A percentile compares a stretch with the other conserved stretches of the same genome.
These are phyloP conservation scores for Diplosphaera chodatii DNA, from an alignment of 139 green algal genomes.

Conservation along the genomic window DNA sequence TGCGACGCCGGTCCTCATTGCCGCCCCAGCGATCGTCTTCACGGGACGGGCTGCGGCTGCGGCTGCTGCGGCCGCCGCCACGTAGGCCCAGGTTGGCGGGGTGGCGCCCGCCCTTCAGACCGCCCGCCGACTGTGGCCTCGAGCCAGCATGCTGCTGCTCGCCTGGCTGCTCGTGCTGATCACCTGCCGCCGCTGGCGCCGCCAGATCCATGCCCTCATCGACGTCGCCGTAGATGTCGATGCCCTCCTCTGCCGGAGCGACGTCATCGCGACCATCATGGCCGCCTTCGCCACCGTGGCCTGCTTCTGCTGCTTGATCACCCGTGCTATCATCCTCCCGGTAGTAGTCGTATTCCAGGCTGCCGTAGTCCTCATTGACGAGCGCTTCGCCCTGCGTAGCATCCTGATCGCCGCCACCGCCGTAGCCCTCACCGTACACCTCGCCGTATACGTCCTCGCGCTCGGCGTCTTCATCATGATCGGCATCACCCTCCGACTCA, in stretches of 20 bases:
- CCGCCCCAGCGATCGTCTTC: neutral
- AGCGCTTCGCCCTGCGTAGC: neutral
- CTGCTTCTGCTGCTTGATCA: no score
- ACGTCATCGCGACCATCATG: neutral
- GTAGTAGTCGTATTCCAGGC: conserved; percentile 5
- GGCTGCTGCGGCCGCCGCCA: no score
- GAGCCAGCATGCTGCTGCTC: neutral
- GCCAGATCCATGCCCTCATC: no score
- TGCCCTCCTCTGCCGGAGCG: neutral
- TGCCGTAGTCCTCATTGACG: neutral
- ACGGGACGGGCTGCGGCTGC: neutral
- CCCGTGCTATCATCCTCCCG: neutral
- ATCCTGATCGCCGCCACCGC: neutral
- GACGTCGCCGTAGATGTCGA: neutral
- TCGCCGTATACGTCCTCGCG: neutral
- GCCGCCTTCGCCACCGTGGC: neutral
- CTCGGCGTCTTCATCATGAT: neutral
- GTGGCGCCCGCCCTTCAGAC: neutral
- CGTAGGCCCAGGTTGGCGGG: neutral
- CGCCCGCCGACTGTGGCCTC: neutral
- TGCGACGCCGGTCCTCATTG: neutral
- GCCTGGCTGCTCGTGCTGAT: neutral
- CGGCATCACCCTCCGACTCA: neutral
- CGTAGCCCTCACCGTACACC: conserved; percentile 5
- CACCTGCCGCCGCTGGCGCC: neutral